A percentile compares a stretch with the other conserved stretches of the same genome.
Conservation (phyloP, 179 eudicot genomes). For the Spinacia oleracea region DNA sequence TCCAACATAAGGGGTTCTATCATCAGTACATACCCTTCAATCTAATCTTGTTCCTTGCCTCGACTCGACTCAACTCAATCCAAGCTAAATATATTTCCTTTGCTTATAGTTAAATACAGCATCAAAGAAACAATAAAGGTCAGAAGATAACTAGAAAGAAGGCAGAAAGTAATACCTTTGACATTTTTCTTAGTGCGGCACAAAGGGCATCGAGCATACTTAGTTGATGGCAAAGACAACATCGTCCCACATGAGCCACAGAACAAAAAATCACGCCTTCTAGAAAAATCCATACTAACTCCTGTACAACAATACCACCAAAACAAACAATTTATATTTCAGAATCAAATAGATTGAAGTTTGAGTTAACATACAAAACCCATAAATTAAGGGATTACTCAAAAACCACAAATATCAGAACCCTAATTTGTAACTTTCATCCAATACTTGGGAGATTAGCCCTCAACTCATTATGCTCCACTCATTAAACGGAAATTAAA, state of each 20-base stretch:
- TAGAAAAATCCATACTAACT: constrained; percentile 38
- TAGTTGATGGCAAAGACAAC: constrained; percentile 28
- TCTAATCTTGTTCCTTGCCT: background rate
- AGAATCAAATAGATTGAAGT: too few relatives aligned
- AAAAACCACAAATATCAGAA: too few relatives aligned
- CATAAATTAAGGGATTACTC: too few relatives aligned
- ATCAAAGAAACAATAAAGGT: background rate
- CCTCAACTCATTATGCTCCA: too few relatives aligned
- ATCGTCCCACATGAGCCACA: constrained; percentile 41
- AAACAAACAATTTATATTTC: too few relatives aligned
- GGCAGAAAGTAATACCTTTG: constrained; percentile 27
- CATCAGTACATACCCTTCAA: background rate
- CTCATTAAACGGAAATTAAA: too few relatives aligned
- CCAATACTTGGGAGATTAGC: too few relatives aligned
- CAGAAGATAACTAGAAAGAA: background rate
- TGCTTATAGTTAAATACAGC: background rate
- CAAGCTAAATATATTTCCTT: background rate
- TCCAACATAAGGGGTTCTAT: background rate
- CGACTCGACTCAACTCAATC: background rate
- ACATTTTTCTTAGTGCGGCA: constrained; percentile 34
- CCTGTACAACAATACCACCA: background rate
- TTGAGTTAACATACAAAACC: too few relatives aligned
- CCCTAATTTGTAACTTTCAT: too few relatives aligned
- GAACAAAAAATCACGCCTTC: constrained; percentile 45
- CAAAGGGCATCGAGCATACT: constrained; percentile 35